A percentile compares a stretch with the other conserved stretches of the same genome.
These are phyloP conservation scores for Fusarium bulbicola DNA, from an alignment of 2,329 filamentous ascomycete genomes.

Conservation along the genomic window DNA sequence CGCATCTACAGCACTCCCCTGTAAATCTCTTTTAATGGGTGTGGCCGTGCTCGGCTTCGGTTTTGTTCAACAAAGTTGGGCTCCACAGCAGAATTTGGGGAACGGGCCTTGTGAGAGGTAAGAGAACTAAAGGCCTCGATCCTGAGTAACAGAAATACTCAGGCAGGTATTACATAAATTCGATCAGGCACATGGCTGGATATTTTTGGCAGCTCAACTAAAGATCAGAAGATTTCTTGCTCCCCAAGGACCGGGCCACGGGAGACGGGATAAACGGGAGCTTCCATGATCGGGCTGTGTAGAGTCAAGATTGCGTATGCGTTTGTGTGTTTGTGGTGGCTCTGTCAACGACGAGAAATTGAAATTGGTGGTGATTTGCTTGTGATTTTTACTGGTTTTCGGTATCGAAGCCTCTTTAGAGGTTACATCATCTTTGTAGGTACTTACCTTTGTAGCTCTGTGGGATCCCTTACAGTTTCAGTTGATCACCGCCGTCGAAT, in stretches of 20 bases:
- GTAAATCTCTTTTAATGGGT: constrained; percentile 14
- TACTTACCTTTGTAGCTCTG: background rate
- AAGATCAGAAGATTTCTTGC: background rate
- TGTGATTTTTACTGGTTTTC: constrained; percentile 3
- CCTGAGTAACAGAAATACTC: background rate
- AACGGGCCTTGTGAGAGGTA: background rate
- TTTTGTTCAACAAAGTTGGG: constrained; percentile 12
- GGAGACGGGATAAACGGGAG: constrained; percentile 18
- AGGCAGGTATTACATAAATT: background rate
- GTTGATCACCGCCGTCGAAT: constrained; percentile 15
- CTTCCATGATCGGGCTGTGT: constrained; percentile 24
- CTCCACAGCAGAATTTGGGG: constrained; percentile 19
- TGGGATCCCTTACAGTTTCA: constrained; percentile 1
- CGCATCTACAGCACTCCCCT: constrained; percentile 5
- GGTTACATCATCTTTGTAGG: constrained; percentile 14
- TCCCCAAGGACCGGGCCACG: background rate
- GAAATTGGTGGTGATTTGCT: background rate
- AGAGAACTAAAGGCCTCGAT: background rate
- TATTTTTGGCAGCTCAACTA: background rate
- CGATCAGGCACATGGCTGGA: no score
- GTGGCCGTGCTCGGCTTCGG: constrained; percentile 4
- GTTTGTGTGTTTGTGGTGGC: constrained; percentile 8
- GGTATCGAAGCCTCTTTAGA: background rate
- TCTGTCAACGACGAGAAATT: background rate
- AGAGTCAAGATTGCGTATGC: constrained; percentile 19